Conservation (phyloP, 306 rosid genomes). For the Cicer chorassanicum region DNA sequence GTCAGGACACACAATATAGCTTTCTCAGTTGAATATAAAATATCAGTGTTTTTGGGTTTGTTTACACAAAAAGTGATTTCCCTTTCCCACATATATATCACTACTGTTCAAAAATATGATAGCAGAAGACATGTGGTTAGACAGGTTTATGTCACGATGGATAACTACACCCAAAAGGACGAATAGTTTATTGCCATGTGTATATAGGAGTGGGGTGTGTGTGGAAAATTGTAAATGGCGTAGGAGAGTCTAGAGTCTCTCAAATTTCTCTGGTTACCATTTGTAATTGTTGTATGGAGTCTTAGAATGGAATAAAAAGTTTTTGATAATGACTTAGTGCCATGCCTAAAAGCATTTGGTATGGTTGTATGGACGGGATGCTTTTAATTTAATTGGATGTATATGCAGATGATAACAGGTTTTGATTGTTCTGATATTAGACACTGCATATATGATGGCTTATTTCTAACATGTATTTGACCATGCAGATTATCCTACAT, state of each 20-base stretch:
- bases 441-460: conserved; percentile 4
- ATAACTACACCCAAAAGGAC: no score
- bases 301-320: neutral
- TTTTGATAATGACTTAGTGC: neutral
- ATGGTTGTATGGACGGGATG: neutral
- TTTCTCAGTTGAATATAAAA: conserved; percentile 16
- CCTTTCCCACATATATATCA: conserved; percentile 1
- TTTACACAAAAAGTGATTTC: conserved; percentile 4
- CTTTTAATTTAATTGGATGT: conserved; percentile 19
- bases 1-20: neutral
- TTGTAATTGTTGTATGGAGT: conserved; percentile 27
- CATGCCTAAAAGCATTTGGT: neutral
- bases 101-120: no score
- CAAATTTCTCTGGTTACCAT: neutral
- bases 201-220: neutral
- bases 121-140: no score
- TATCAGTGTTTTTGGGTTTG: conserved; percentile 1
- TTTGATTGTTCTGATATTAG: conserved; percentile 12
- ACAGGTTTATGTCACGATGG: no score
- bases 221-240: neutral
- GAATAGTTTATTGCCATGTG: neutral
- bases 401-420: conserved; percentile 1
- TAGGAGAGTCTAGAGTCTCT: neutral
- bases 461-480: neutral
- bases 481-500: neutral